Conservation (phyloP, 208 protist genomes). For the Trypanosoma platydactyli region DNA sequence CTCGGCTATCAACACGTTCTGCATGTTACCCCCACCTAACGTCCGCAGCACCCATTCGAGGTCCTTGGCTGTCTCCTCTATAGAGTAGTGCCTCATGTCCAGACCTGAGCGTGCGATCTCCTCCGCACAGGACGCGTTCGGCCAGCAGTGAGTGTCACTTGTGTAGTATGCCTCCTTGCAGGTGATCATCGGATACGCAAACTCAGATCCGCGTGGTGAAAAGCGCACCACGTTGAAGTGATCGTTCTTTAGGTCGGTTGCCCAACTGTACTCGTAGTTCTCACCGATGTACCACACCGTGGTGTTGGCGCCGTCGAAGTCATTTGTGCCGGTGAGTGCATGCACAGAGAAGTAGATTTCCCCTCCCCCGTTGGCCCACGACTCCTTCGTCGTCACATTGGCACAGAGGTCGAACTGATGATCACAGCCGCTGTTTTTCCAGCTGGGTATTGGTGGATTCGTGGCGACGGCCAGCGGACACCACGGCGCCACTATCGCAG, state of each 20-base stretch:
- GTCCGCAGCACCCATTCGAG: conserved; percentile 38
- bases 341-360: conserved; percentile 39
- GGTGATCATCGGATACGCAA: conserved; percentile 32
- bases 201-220: conserved; percentile 40
- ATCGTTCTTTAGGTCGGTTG: conserved; percentile 20
- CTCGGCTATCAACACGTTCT: conserved; percentile 51
- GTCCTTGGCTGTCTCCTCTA: conserved; percentile 42
- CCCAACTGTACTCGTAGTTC: conserved; percentile 24
- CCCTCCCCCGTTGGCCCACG: conserved; percentile 24
- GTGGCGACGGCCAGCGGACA: conserved; percentile 9
- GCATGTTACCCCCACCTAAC: conserved; percentile 26
- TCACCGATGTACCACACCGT: conserved; percentile 63
- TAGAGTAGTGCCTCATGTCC: conserved; percentile 36
- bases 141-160: conserved; percentile 32
- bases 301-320: conserved; percentile 3
- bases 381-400: conserved; percentile 43
- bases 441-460: conserved; percentile 34
- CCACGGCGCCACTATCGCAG: neutral
- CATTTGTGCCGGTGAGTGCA: conserved; percentile 18
- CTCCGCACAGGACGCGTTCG: conserved; percentile 34
- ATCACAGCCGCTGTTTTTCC: conserved; percentile 30
- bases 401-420: conserved; percentile 34
- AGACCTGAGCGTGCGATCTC: conserved; percentile 27
- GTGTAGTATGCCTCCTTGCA: conserved; percentile 14
- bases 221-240: conserved; percentile 54